phyloP scores from a whole-genome alignment of 306 rosid species.

The Cucumis cinereus region DNA sequence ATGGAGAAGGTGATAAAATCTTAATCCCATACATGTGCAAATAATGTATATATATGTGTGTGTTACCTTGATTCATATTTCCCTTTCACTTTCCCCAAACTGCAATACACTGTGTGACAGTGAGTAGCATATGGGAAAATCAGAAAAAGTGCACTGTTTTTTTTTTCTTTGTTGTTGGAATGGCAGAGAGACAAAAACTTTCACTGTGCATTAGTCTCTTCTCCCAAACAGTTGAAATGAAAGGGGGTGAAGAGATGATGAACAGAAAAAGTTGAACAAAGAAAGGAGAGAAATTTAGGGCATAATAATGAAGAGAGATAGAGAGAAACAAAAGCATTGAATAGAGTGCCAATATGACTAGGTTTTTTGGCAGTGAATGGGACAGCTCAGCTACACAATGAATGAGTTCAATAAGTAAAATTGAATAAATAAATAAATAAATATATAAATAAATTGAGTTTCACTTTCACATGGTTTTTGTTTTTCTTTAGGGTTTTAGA shows the following conservation, averaged over 20 bases:
- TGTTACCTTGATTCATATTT: no score
- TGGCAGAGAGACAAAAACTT: neutral
- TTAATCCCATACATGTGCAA: no score
- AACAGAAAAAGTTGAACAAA: neutral
- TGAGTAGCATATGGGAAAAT: neutral
- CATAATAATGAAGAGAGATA: neutral
- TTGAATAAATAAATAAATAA: no score
- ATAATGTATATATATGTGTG: no score
- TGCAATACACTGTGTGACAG: neutral
- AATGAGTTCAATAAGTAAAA: neutral
- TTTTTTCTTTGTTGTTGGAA: neutral
- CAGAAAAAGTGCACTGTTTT: neutral
- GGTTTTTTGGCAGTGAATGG: conserved; percentile 2
- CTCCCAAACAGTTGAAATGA: neutral
- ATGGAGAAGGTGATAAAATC: no score
- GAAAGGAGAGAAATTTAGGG: neutral
- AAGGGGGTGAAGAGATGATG: no score
- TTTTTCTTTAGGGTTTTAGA: neutral
- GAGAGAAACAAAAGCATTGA: neutral
- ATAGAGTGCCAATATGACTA: conserved; percentile 2
- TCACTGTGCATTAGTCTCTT: neutral
- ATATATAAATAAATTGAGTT: neutral
- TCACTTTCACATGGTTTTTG: neutral
- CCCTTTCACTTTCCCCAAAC: neutral
- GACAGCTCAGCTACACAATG: neutral